Base-by-base conservation (phyloP, 2,329 filamentous ascomycete species). In the Verticillium dahliae region DNA sequence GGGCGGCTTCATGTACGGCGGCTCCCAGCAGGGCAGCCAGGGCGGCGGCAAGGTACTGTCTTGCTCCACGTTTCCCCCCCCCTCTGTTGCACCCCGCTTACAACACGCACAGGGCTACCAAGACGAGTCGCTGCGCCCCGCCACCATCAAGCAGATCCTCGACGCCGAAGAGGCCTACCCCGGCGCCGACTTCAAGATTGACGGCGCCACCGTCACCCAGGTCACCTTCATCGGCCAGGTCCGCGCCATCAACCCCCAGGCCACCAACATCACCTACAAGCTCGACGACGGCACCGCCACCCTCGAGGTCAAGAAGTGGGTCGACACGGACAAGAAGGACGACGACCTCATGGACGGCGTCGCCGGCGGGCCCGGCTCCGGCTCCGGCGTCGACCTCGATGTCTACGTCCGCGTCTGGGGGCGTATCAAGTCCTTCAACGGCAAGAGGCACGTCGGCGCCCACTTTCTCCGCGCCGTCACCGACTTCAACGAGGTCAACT, bases 231-330 rank as follows among this genome's bases (percentile, higher is more conserved):
- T 99, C 63, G 95, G 91, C 59, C 94, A 97, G 81, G 88, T 99
- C 69, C 91, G 92, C 73, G 88, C 88, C 76, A 87, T 97, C 76
- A 90, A 86, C 72, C 84, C 85, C n/a, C 92, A 96, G 78, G 85
- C 89, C 50, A 97, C 94, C 67, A 96, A 97, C 78, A 87, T 92
- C 67, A 97, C 91, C 56, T 96, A 96, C 83, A 90, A 89, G 70
- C 81, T 99, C 69, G 95, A 99, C 77, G 95, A 99, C 76, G 95
- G 95, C 73, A 99, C 96, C 1, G 93, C 92, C 63, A 83, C 88
- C 64, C 89, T 97, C 69, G 96, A 99, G 76, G 93, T 92, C 67
- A 96, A 95, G 80, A 88, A 90, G 74, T 96, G 90, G 90, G 82
- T 90, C 62, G 89, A 94, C 75, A 77, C 82, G 67, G 85, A 86